Evolutionary conservation across 129 eudicot species (phyloP), one percentile per base, ranked within the genome.

Genomic region (carrot (Daucus carota)): DNA sequence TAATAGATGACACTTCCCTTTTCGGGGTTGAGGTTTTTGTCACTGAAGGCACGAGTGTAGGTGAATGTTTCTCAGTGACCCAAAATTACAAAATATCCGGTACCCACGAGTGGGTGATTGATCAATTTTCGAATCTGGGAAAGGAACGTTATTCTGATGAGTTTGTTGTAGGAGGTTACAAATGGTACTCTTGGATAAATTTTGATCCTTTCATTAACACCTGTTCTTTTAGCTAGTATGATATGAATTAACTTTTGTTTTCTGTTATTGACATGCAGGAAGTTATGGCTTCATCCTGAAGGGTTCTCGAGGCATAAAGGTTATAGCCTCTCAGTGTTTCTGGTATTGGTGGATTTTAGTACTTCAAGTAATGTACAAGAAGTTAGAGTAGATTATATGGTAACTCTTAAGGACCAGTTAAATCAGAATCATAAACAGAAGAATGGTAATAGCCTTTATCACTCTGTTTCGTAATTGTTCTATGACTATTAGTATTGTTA

Each of bases 21-120:
- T 45, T 73, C 9, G 65, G 76, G 6, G 76, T 57, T 8, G 76
- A 73, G 76, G 76, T 73, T 6, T 47, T 73, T 29, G 65, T 73
- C 65, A 72, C 20, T 20, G 17, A 44, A n/a, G 45, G 63, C 63
- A 14, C 2, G 5, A 6, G 28, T 54, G 2, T 8, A 1, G 63
- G 26, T 54, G 63, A n/a, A 17, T 20, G 28, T 18, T 17, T 6
- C 12, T 18, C 28, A 54, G 6, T n/a, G 16, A 20, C 28, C 5
- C 4, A 6, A 54, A 20, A 6, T 18, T 1, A 7, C 8, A 17
- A 31, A 0, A 13, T 63, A 63, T 28, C 70, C 28, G 12, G 32
- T 29, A 29, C 29, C 2, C 12, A 24, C 32, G 5, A 13, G 32
- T 63, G 70, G 70, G 32, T 24, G 38, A 12, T 63, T 28, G 10